Percentiles rank a stretch among this genome's conserved stretches.
Evolutionary conservation across 768 basidiomycete genomes (phyloP).

Genomic region (Boletus bicolor): DNA sequence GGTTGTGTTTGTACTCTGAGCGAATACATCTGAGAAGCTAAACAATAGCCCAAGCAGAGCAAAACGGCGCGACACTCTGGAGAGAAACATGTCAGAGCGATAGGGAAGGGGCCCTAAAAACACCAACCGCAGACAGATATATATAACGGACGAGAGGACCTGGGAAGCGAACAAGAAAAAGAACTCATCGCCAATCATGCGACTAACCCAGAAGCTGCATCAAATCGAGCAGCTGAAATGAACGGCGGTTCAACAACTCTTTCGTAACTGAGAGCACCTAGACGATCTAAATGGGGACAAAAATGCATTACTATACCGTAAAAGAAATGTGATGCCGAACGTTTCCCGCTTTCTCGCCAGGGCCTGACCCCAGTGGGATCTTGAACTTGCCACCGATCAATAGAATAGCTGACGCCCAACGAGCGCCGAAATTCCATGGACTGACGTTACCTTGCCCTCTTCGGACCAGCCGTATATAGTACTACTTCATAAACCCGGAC

Average conservation of each 20-base stretch:
- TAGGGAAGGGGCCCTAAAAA: background rate
- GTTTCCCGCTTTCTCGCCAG: too few relatives aligned
- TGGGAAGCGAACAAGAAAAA: background rate
- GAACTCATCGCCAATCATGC: background rate
- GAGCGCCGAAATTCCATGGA: background rate
- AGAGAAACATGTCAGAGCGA: constrained; percentile 12
- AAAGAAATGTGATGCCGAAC: too few relatives aligned
- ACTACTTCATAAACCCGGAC: too few relatives aligned
- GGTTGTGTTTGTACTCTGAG: constrained; percentile 2
- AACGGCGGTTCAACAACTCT: too few relatives aligned
- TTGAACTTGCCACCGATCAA: background rate
- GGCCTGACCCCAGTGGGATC: too few relatives aligned
- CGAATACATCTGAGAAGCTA: background rate
- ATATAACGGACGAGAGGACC: background rate
- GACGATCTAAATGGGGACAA: too few relatives aligned
- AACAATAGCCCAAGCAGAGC: constrained; percentile 4
- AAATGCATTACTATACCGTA: too few relatives aligned
- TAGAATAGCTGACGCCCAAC: constrained; percentile 10
- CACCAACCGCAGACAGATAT: background rate
- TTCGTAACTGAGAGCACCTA: too few relatives aligned
- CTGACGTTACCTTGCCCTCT: background rate
- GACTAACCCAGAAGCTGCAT: too few relatives aligned
- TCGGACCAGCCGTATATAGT: background rate
- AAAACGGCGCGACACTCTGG: background rate
- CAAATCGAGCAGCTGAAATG: too few relatives aligned